phyloP scores from a whole-genome alignment of 495 filamentous ascomycete genomes.

The Platismatia glauca region DNA sequence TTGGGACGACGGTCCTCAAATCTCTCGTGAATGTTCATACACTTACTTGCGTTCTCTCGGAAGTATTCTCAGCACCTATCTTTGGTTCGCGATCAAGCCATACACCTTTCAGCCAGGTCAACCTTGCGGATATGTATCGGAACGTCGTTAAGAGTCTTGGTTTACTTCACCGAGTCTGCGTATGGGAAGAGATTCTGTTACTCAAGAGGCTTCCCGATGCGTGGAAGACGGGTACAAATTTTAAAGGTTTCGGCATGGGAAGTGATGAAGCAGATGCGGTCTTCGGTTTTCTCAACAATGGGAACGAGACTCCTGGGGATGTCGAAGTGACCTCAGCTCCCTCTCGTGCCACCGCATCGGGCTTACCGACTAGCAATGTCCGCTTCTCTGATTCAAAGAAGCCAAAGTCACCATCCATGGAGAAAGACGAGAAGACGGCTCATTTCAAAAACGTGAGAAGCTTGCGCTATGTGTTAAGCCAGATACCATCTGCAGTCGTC shows the following conservation, averaged over 20 bases:
- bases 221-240: constrained; percentile 56
- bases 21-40: constrained; percentile 66
- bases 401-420: constrained; percentile 31
- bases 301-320: background rate
- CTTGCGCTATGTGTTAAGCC: constrained; percentile 65
- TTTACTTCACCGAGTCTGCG: constrained; percentile 62
- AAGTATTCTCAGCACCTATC: constrained; percentile 57
- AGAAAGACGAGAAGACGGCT: constrained; percentile 40
- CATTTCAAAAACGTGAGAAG: constrained; percentile 71
- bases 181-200: constrained; percentile 75
- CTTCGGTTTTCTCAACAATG: constrained; percentile 25
- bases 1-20: constrained; percentile 68
- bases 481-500: constrained; percentile 60
- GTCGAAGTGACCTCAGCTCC: constrained; percentile 14
- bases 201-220: constrained; percentile 55
- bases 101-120: constrained; percentile 59
- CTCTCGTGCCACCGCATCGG: constrained; percentile 6
- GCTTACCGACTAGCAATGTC: constrained; percentile 19
- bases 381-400: constrained; percentile 30
- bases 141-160: constrained; percentile 62
- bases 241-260: constrained; percentile 39
- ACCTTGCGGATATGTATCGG: constrained; percentile 70
- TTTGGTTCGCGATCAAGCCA: constrained; percentile 52
- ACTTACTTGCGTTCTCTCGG: constrained; percentile 60
- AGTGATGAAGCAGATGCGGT: constrained; percentile 38